Percentiles rank a stretch among this genome's conserved stretches.
phyloP scores from a whole-genome alignment of 305 asterid genomes.

The Fraxinus floribunda region DNA sequence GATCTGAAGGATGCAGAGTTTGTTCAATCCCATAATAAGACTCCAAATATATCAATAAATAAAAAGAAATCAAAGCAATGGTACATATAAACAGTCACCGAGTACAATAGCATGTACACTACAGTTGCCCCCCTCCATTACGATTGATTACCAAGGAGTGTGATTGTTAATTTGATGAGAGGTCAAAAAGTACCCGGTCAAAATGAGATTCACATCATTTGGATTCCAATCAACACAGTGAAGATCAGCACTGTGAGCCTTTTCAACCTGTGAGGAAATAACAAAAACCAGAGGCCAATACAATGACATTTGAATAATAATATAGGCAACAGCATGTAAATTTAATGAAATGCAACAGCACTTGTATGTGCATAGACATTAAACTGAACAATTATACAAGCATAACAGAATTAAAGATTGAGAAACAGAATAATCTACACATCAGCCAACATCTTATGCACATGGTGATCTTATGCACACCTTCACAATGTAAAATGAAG shows the following conservation, averaged over 20 bases:
- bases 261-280: constrained; percentile 65
- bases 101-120: neutral
- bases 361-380: neutral
- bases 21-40: constrained; percentile 3
- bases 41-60: neutral
- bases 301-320: constrained; percentile 19
- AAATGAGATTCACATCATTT: constrained; percentile 68
- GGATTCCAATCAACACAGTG: constrained; percentile 98
- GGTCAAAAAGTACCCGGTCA: constrained; percentile 67
- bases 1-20: constrained; percentile 48
- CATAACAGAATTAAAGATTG: neutral
- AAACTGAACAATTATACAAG: neutral
- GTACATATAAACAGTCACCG: neutral
- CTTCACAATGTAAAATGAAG: constrained; percentile 10
- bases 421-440: neutral
- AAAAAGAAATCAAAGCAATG: neutral
- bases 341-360: neutral
- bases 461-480: neutral
- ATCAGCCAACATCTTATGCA: neutral
- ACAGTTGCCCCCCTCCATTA: neutral
- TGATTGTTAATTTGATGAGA: neutral
- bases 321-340: neutral
- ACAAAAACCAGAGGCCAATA: constrained; percentile 27
- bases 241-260: constrained; percentile 82
- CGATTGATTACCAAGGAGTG: neutral